Percentiles rank a stretch among this genome's conserved stretches.
These are phyloP conservation scores for Trichoderma afroharzianum DNA, from an alignment of 2,329 filamentous ascomycete genomes.

Conservation along the genomic window DNA sequence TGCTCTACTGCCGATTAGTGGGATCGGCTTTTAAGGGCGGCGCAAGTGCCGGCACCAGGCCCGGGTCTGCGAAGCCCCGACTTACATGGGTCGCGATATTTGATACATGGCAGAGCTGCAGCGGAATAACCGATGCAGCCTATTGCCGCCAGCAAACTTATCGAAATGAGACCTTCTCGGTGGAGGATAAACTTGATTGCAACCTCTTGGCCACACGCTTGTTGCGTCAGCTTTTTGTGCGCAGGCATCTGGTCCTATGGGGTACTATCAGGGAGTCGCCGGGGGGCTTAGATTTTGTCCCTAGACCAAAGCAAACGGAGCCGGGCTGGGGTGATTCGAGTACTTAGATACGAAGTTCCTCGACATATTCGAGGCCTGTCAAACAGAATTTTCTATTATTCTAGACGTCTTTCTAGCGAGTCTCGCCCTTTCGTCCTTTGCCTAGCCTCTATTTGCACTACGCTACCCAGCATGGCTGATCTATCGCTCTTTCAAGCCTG, in stretches of 20 bases:
- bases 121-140: background rate
- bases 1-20: background rate
- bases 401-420: background rate
- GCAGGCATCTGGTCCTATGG: background rate
- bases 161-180: background rate
- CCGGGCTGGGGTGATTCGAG: background rate
- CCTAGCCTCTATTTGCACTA: background rate
- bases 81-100: background rate
- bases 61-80: background rate
- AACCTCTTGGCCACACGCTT: background rate
- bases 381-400: background rate
- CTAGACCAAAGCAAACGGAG: background rate
- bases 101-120: background rate
- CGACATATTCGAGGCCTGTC: background rate
- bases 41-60: conserved; percentile 6
- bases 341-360: conserved; percentile 4
- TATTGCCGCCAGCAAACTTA: background rate
- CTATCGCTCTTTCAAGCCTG: background rate
- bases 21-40: conserved; percentile 11
- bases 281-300: background rate
- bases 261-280: conserved; percentile 4
- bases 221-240: conserved; percentile 7
- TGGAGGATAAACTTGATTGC: background rate
- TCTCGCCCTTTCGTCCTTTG: background rate
- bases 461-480: background rate